Base-by-base conservation (phyloP, 441 rosid genomes). In the Biscutella laevigata region DNA sequence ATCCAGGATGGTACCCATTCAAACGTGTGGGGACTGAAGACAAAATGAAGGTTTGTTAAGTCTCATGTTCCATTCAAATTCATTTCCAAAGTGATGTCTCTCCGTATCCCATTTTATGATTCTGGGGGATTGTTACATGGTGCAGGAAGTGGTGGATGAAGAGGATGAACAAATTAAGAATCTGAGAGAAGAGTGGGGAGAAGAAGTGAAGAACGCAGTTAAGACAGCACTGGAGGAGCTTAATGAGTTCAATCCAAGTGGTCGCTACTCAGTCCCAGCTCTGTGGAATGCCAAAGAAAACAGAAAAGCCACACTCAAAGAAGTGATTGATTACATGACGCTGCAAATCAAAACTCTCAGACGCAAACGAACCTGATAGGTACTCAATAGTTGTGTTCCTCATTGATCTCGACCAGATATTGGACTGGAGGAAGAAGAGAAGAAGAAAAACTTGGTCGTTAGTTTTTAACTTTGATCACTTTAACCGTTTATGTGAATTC, bases 291-390 rank as follows among this genome's bases (percentile, higher is more conserved):
- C 50, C 50, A 91, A 81, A 61, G 82, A 72, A 53, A 62, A 64
- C 8, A 76, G 96, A 62, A 91, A 83, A 69, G 96, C 95, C 32
- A 80, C 98, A 1, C 56, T 85, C 51, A 91, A 91, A 71, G 96
- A 91, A 74, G 96, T 81, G 27, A 65, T 85, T 32, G 55, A 47
- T 4, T 76, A 64, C 74, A 68, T 82, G 21, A 51, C 73, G 22
- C 72, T 3, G 44, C 66, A 59, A 24, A 73, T 84, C 57, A 80
- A 53, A 53, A 6, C 21, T 11, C 61, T 59, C 64, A 86, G 54
- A 77, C 67, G 79, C 60, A 86, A 64, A 76, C 68, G 77, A 71
- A 16, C 57, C 33, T 52, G 43, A 11, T n/a, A 59, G 69, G 51
- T 63, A 22, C 17, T 14, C 24, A 11, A 20, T 32, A 6, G n/a